Evolutionary conservation across 164 flowering plant genomes (phyloP), one percentile per base, ranked within the genome.

Genomic region (Kingdonia uniflora): DNA sequence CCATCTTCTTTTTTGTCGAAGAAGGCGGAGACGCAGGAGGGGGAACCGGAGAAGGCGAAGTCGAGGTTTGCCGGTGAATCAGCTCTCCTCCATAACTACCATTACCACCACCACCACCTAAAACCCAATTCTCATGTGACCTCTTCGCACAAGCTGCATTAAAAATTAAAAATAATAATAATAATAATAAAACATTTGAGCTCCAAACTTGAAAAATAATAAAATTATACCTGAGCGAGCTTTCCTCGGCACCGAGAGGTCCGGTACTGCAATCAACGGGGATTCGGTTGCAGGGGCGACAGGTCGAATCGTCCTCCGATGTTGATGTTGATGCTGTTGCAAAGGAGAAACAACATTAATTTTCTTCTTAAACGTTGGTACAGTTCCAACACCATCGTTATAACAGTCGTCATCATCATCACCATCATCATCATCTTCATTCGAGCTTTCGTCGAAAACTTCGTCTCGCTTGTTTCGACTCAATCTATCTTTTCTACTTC

Each of bases 241-340:
- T 66, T 87, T 94, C 60, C 92, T 74, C 2, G 99, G 99, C 11
- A 94, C 86, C 12, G 97, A 64, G 39, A 85, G 77, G 8, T 96
- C 90, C 82, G 83, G 80, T 70, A 89, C 97, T 44, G 85, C 99
- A 11, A 85, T 84, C 58, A 59, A 56, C 22, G 80, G 71, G 56
- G 59, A 55, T 14, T 82, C 76, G 2, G 78, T 58, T 0, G 80
- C 56, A 62, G 86, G 80, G 10, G 17, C 37, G 10, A 76, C 43
- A 39, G 77, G 63, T 3, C 95, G 84, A 29, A 67, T 77, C 63
- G 78, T 82, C 67, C 79, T 90, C 59, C 86, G 68, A 19, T 71
- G 73, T 19, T 62, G 63, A 15, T 65, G 71, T 14, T 35, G 42
- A 33, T 51, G 11, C 17, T 29, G 11, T 1, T 50, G 33, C 1